phyloP scores from a whole-genome alignment of 2,329 filamentous ascomycete genomes.

The Emmonsiellopsis sp. region DNA sequence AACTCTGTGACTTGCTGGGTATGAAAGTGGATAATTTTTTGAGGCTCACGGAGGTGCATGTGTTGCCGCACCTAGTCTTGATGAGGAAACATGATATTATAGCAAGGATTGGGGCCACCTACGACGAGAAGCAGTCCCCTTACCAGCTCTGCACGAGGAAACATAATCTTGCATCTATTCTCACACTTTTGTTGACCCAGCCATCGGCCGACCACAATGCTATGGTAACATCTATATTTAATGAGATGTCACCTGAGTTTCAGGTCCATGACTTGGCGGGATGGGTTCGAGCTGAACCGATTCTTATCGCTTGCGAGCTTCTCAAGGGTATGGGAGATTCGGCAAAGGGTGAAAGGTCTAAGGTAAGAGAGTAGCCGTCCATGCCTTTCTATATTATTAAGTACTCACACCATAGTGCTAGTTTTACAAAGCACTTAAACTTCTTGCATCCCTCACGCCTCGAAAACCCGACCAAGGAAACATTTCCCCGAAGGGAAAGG shows the following conservation, averaged over 20 bases:
- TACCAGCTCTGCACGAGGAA: slow-evolving; percentile 56
- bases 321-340: slow-evolving; percentile 70
- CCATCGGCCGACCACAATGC: slow-evolving; percentile 56
- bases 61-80: slow-evolving; percentile 78
- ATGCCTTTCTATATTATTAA: not conserved
- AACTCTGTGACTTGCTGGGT: slow-evolving; percentile 71
- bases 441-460: slow-evolving; percentile 44
- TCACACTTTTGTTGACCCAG: slow-evolving; percentile 51
- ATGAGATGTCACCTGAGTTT: slow-evolving; percentile 62
- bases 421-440: slow-evolving; percentile 43
- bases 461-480: slow-evolving; percentile 38
- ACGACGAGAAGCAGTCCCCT: slow-evolving; percentile 41
- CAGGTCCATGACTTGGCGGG: slow-evolving; percentile 56
- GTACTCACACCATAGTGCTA: slow-evolving; percentile 18
- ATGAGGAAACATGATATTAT: slow-evolving; percentile 70
- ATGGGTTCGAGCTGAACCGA: slow-evolving; percentile 65
- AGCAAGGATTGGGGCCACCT: slow-evolving; percentile 66
- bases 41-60: slow-evolving; percentile 61
- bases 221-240: slow-evolving; percentile 59
- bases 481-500: slow-evolving; percentile 39
- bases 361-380: slow-evolving; percentile 40
- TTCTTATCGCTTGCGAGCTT: slow-evolving; percentile 68
- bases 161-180: slow-evolving; percentile 49
- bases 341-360: slow-evolving; percentile 39
- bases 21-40: slow-evolving; percentile 68